These are phyloP conservation scores for Alternaria tenuissima DNA, from an alignment of 2,329 filamentous ascomycete genomes.

Conservation along the genomic window DNA sequence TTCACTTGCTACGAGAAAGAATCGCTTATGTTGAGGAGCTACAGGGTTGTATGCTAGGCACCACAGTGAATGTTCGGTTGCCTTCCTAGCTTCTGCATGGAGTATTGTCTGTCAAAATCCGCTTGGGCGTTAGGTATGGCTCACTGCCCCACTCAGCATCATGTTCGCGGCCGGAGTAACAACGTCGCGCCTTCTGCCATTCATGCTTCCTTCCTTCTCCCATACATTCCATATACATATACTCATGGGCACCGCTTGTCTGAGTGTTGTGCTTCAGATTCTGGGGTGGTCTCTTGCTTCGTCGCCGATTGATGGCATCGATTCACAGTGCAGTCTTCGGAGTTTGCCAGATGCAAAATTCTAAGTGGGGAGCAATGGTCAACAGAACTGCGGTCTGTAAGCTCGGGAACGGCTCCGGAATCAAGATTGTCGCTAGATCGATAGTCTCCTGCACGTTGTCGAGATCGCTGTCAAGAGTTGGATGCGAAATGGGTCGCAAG, in stretches of 20 bases:
- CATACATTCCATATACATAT: neutral
- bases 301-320: neutral
- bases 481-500: neutral
- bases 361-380: neutral
- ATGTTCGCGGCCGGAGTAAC: neutral
- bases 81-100: neutral
- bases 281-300: neutral
- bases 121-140: neutral
- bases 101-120: neutral
- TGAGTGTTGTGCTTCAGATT: accelerated
- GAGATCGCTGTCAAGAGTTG: neutral
- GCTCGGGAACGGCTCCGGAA: too few relatives aligned
- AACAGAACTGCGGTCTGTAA: neutral
- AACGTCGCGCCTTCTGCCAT: neutral
- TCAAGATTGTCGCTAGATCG: accelerated
- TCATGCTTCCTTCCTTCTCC: neutral
- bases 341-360: neutral
- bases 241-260: accelerated
- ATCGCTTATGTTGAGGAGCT: neutral
- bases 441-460: too few relatives aligned
- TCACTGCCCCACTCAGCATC: neutral
- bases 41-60: neutral
- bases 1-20: neutral
- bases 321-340: neutral
- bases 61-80: neutral